Percentiles rank a stretch among this genome's conserved stretches.
These are phyloP conservation scores for Blastocystis hominis DNA, from an alignment of 352 stramenopile genomes.

Conservation along the genomic window DNA sequence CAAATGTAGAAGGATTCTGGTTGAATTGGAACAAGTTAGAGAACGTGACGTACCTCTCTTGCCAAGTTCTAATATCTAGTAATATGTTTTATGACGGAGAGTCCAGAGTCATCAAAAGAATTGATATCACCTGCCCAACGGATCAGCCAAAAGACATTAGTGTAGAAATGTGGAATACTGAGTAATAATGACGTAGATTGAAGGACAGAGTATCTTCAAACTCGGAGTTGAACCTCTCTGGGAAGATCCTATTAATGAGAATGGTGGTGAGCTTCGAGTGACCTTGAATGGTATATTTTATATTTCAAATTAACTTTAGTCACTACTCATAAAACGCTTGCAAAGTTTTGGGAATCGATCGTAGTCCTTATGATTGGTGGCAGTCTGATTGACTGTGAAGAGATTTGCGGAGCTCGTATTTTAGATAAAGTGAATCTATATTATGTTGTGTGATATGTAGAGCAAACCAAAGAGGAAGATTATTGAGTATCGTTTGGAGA, in stretches of 20 bases:
- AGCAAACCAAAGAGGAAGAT: slow-evolving; percentile 46
- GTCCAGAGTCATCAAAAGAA: slow-evolving; percentile 29
- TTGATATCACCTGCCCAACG: background rate
- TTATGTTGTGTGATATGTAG: background rate
- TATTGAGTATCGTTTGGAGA: slow-evolving; percentile 60
- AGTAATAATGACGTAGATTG: slow-evolving; percentile 47
- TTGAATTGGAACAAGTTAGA: slow-evolving; percentile 46
- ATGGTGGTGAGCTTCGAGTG: slow-evolving; percentile 69
- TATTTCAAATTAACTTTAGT: slow-evolving; percentile 62
- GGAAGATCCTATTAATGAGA: slow-evolving; percentile 78
- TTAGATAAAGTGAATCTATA: slow-evolving; percentile 71
- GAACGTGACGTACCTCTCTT: background rate
- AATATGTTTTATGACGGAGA: slow-evolving; percentile 56
- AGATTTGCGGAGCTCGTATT: slow-evolving; percentile 78
- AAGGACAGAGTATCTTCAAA: slow-evolving; percentile 70
- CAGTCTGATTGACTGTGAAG: slow-evolving; percentile 72
- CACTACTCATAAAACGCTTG: slow-evolving; percentile 69
- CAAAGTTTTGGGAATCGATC: slow-evolving; percentile 77
- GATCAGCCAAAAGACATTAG: slow-evolving; percentile 29
- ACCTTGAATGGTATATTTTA: slow-evolving; percentile 45
- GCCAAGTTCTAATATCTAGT: background rate
- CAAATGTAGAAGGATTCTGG: slow-evolving; percentile 40
- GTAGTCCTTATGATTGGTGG: slow-evolving; percentile 78
- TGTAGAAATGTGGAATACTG: background rate
- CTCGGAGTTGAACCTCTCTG: slow-evolving; percentile 77